Evolutionary conservation across 169 alveolate genomes (phyloP), one percentile per base, ranked within the genome.

Genomic region (Theileria equi): DNA sequence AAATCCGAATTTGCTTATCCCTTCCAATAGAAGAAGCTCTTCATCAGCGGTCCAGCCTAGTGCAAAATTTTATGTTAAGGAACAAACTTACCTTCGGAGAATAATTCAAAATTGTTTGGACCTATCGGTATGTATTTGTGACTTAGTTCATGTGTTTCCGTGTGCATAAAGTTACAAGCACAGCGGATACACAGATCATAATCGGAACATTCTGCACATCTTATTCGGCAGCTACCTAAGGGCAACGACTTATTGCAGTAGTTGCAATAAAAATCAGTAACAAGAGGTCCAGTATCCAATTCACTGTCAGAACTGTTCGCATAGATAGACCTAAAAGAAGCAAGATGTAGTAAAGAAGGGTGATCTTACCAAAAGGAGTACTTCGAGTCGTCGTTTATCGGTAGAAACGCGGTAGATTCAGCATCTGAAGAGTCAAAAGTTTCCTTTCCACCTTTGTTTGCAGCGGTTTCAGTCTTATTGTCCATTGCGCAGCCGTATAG

Each of bases 1-100:
- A 47, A 90, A 77, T 0, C 95, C 95, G 53, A 55, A 84, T 40
- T 90, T 89, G 53, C 94, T 76, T 34, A 90, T 86, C 50, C 94
- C 95, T 40, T 90, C 95, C 45, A 90, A 84, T 21, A 90, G 63
- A 8, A 88, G n/a, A 21, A 89, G 44, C 47, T 90, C 95, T 47
- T 91, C 95, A 54, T 90, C 95, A 19, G 95, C 95, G 11, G 90
- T 81, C 95, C 95, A 90, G 35, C 88, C 89, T 34, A n/a, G 17
- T 31, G 34, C 3, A 19, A 21, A 17, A 21, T 52, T 61, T 16
- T 45, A 53, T 10, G 6, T n/a, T 8, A 25, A n/a, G 13, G 25
- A 45, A 5, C n/a, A 6, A 16, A 29, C 13, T 5, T 55, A 63
- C 74, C 74, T 52, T 65, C 84, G 16, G 80, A 65, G 40, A 84